Conservation (phyloP, 305 asterid genomes). For the Solanum hybrid region DNA sequence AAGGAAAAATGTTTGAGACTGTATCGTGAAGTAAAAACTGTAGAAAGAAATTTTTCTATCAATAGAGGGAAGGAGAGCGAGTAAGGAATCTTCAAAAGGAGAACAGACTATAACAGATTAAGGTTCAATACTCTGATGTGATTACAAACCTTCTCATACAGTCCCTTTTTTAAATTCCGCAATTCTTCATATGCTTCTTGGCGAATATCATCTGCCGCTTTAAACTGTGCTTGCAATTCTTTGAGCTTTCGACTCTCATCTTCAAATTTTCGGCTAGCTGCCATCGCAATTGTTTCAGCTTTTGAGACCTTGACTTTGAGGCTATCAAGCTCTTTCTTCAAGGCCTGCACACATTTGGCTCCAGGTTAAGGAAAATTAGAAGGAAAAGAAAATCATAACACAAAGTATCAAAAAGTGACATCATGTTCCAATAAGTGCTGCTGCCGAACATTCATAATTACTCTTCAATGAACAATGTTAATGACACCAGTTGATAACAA, state of each 20-base stretch:
- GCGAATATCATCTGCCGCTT: constrained; percentile 67
- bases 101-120: background rate
- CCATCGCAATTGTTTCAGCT: constrained; percentile 46
- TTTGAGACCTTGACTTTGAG: constrained; percentile 47
- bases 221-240: constrained; percentile 55
- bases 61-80: background rate
- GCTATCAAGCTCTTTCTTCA: constrained; percentile 61
- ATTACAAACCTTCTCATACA: constrained; percentile 54
- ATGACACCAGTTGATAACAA: background rate
- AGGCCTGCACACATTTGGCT: constrained; percentile 30
- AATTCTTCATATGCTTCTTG: constrained; percentile 62
- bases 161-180: constrained; percentile 46
- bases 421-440: background rate
- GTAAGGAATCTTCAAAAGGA: background rate
- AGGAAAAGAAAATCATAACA: background rate
- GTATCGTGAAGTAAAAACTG: background rate
- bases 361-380: background rate
- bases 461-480: background rate
- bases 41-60: background rate
- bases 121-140: background rate
- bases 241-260: constrained; percentile 43
- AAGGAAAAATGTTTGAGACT: background rate
- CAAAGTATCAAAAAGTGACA: background rate
- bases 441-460: background rate
- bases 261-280: constrained; percentile 44